These are phyloP conservation scores for Cyberlindnera meyerae DNA, from an alignment of 805 yeast species.

Conservation along the genomic window DNA sequence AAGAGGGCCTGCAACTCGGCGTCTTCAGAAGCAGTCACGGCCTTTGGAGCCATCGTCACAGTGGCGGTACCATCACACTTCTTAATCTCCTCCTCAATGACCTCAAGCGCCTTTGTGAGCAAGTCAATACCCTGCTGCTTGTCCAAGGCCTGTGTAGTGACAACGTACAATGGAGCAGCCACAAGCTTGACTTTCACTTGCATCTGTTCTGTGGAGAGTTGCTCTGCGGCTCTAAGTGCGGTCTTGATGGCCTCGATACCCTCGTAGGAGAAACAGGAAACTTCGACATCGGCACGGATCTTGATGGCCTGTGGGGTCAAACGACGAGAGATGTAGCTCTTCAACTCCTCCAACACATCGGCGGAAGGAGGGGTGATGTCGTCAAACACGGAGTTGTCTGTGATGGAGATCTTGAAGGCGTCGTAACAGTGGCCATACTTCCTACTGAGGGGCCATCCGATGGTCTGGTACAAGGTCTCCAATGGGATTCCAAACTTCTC, in stretches of 20 bases:
- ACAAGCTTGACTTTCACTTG: slow-evolving; percentile 92
- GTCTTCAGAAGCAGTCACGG: slow-evolving; percentile 97
- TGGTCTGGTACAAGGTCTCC: slow-evolving; percentile 77
- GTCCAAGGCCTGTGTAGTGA: slow-evolving; percentile 89
- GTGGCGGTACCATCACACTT: slow-evolving; percentile 81
- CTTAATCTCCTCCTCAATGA: slow-evolving; percentile 64
- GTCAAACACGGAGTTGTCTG: slow-evolving; percentile 81
- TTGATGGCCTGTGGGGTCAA: slow-evolving; percentile 97
- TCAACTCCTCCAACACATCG: slow-evolving; percentile 78
- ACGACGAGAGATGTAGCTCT: slow-evolving; percentile 83
- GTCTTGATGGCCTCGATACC: slow-evolving; percentile 95
- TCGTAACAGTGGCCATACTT: slow-evolving; percentile 96
- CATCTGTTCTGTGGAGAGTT: slow-evolving; percentile 72
- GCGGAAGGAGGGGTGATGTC: slow-evolving; percentile 65
- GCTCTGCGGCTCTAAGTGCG: slow-evolving; percentile 85
- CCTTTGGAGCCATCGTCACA: slow-evolving; percentile 97
- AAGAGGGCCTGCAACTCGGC: slow-evolving; percentile 94
- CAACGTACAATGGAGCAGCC: slow-evolving; percentile 94
- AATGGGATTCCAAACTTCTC: slow-evolving; percentile 88
- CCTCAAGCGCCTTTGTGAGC: slow-evolving; percentile 74
- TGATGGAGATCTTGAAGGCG: slow-evolving; percentile 93
- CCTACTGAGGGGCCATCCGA: slow-evolving; percentile 97
- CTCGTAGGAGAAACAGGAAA: slow-evolving; percentile 93
- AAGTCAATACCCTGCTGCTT: slow-evolving; percentile 82
- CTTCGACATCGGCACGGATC: slow-evolving; percentile 98